Evolutionary conservation across 2,329 filamentous ascomycete species (phyloP), one percentile per base, ranked within the genome.

Genomic region (Stemphylium lycopersici): DNA sequence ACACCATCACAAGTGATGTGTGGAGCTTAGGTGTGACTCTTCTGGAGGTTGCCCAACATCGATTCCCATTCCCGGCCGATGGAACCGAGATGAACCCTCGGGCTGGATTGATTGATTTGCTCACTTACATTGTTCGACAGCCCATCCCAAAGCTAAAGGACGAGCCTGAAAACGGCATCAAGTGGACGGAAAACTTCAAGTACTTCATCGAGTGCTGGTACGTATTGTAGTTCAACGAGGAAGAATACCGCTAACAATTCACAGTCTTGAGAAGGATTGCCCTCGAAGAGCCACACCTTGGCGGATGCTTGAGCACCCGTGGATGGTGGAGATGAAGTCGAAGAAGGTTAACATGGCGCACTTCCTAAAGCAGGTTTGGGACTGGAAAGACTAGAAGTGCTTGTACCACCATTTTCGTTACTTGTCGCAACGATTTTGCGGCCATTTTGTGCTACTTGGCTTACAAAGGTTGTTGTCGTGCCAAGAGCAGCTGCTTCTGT

Each of bases 161-260:
- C 65, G 95, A 99, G 77, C 90, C 91, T 0, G 87, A 91, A 29
- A 90, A 90, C 64, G 88, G 88, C 55, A 96, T 99, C 64, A 89
- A 88, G 72, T 99, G 95, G 95, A 96, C 90, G 66, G 90, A 96
- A 66, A 96, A 90, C 71, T 98, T 99, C 79, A 99, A 99, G 76
- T 97, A 97, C 75, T 99, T 99, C 69, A 97, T 99, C 68, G 93
- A 97, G 79, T 97, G 93, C 85, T 98, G 95, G 93, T 98, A 85
- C 73, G 91, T 87, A 50, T 15, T 26, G 22, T 10, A 12, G 40
- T 15, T 32, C 10, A 43, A 26, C 15, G 16, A 13, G n/a, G 12
- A 20, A 13, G 13, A 15, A 42, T n/a, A 3, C 31, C 41, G 55
- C 71, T 77, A 61, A 76, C 58, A 15, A 26, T 1, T 16, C 31